These are phyloP conservation scores for Antrodiella citrinella DNA, from an alignment of 768 basidiomycete genomes.

Conservation along the genomic window DNA sequence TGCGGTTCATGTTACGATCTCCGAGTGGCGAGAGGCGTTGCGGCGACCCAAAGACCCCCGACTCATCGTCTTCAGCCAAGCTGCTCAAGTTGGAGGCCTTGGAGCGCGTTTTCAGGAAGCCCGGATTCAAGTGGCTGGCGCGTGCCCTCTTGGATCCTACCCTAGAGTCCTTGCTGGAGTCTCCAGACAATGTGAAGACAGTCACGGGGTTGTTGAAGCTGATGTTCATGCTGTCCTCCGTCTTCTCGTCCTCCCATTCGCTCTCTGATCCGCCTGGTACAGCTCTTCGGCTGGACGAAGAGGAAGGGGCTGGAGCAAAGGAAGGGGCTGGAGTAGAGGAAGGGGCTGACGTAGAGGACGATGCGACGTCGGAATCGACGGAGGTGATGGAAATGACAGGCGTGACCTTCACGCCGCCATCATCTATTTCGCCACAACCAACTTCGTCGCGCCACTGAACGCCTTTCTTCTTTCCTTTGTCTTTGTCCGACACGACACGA, in stretches of 20 bases:
- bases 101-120: conserved; percentile 50
- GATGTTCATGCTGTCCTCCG: conserved; percentile 64
- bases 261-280: conserved; percentile 55
- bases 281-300: conserved; percentile 9
- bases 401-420: conserved; percentile 31
- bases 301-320: conserved; percentile 15
- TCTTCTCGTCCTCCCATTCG: conserved; percentile 88
- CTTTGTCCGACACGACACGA: conserved; percentile 47
- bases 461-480: conserved; percentile 53
- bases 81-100: conserved; percentile 46
- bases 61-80: conserved; percentile 68
- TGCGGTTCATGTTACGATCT: conserved; percentile 60
- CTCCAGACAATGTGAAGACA: conserved; percentile 7
- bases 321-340: conserved; percentile 9
- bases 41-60: conserved; percentile 18
- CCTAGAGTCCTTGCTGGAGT: neutral
- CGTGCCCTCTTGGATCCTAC: conserved; percentile 38
- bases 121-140: conserved; percentile 60
- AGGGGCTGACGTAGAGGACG: conserved; percentile 1
- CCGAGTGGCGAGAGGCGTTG: conserved; percentile 36
- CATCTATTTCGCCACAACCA: conserved; percentile 75
- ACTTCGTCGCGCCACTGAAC: conserved; percentile 87
- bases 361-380: neutral
- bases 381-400: conserved; percentile 13
- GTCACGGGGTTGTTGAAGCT: conserved; percentile 34